Conservation (phyloP, 164 flowering plant species). For the Vitis rupestris region DNA sequence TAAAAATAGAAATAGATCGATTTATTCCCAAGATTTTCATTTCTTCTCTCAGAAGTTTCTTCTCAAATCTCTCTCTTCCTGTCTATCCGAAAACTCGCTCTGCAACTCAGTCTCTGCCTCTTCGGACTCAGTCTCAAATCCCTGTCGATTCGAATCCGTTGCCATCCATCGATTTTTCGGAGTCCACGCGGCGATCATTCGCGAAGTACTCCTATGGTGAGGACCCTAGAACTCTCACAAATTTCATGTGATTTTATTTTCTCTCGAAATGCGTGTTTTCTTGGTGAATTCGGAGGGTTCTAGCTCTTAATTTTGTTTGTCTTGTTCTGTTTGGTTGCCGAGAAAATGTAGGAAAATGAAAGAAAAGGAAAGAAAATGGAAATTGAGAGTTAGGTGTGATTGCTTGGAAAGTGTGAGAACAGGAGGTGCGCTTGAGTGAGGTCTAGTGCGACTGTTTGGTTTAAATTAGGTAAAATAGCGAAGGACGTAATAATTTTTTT, state of each 20-base stretch:
- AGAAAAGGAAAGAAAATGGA: no score
- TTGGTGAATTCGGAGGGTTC: no score
- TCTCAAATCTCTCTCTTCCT: not conserved
- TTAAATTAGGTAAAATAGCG: not conserved
- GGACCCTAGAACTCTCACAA: not conserved
- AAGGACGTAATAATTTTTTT: no score
- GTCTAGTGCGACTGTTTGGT: not conserved
- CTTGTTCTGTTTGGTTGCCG: no score
- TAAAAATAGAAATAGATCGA: no score
- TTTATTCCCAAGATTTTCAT: not conserved
- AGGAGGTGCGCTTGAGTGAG: not conserved
- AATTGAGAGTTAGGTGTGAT: no score
- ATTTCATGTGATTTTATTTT: no score
- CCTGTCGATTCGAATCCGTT: not conserved
- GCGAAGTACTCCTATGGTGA: conserved; percentile 20
- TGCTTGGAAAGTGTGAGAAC: no score
- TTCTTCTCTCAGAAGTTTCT: not conserved
- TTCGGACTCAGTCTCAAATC: not conserved
- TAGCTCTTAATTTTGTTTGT: not conserved
- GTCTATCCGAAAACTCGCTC: not conserved
- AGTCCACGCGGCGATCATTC: conserved; percentile 9
- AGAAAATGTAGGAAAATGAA: no score
- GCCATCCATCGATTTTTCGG: not conserved
- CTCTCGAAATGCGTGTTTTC: no score
- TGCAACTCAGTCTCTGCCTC: conserved; percentile 6